phyloP scores from a whole-genome alignment of 2,329 filamentous ascomycete species.

The Sporothrix sp. region DNA sequence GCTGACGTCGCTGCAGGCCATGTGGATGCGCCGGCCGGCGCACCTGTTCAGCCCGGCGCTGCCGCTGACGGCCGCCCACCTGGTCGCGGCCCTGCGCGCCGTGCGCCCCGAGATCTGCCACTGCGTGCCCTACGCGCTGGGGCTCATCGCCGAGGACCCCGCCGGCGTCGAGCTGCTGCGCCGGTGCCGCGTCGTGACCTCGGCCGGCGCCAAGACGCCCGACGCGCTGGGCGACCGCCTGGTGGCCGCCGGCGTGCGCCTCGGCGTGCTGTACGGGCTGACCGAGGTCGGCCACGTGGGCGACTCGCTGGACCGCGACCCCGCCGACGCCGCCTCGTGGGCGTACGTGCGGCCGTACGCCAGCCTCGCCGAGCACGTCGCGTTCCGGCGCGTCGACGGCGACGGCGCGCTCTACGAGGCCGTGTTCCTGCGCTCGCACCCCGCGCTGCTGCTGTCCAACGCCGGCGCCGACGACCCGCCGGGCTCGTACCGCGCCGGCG shows the following conservation, averaged over 20 bases:
- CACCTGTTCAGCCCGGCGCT: conserved; percentile 26
- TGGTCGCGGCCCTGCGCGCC: conserved; percentile 32
- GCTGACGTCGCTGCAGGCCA: conserved; percentile 32
- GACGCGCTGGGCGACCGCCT: conserved; percentile 42
- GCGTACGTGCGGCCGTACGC: conserved; percentile 32
- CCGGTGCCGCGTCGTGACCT: conserved; percentile 36
- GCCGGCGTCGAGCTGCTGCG: conserved; percentile 37
- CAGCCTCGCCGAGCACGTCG: conserved; percentile 27
- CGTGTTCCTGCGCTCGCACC: conserved; percentile 27
- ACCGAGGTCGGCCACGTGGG: conserved; percentile 34
- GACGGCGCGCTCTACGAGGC: conserved; percentile 27
- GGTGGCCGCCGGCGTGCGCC: conserved; percentile 37
- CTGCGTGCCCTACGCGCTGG: conserved; percentile 48
- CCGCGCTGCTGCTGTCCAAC: conserved; percentile 26
- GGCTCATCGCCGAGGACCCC: conserved; percentile 44
- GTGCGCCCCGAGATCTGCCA: conserved; percentile 40
- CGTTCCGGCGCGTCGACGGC: conserved; percentile 29
- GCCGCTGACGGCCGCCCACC: conserved; percentile 34
- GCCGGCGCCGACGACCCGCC: conserved; percentile 26
- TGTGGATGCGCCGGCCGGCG: conserved; percentile 33
- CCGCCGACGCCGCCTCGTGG: conserved; percentile 32
- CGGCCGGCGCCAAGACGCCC: conserved; percentile 42
- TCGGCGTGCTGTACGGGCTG: conserved; percentile 33
- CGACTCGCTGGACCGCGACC: conserved; percentile 31
- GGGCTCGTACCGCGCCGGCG: conserved; percentile 28